Evolutionary conservation across 2,329 filamentous ascomycete genomes (phyloP).

Genomic region (Leptographium flavum): DNA sequence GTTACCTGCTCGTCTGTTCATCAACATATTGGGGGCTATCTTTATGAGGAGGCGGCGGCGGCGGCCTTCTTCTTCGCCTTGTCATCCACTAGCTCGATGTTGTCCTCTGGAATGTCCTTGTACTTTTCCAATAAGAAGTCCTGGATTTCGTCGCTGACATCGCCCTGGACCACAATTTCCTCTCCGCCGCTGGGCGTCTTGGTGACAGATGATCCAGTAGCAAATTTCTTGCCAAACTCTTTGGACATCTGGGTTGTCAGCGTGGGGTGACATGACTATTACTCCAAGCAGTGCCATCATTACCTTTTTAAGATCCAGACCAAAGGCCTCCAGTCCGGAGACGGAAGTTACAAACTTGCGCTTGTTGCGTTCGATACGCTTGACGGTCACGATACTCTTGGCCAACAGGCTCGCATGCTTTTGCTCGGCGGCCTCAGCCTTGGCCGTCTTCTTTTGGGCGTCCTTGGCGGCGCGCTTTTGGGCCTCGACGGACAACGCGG

Average conservation of each 20-base stretch:
- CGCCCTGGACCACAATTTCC: conserved; percentile 95
- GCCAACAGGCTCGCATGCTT: conserved; percentile 74
- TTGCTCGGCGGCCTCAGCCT: conserved; percentile 75
- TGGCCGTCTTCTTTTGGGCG: conserved; percentile 90
- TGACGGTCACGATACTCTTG: conserved; percentile 73
- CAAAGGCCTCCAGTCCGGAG: conserved; percentile 79
- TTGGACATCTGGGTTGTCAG: conserved; percentile 49
- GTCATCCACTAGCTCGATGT: conserved; percentile 88
- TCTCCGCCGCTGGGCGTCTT: conserved; percentile 76
- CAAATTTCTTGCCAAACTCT: conserved; percentile 97
- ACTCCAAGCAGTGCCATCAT: too few species aligned
- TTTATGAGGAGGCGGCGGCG: conserved; percentile 11
- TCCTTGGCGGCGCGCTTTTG: conserved; percentile 94
- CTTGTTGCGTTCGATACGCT: conserved; percentile 96
- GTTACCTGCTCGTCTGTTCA: neutral
- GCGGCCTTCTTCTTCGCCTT: conserved; percentile 72
- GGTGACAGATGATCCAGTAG: conserved; percentile 83
- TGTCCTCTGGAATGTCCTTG: conserved; percentile 81
- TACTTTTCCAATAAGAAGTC: conserved; percentile 86
- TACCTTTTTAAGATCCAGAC: conserved; percentile 87
- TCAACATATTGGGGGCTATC: too few species aligned
- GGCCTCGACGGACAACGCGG: conserved; percentile 74
- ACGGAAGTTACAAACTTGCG: conserved; percentile 92
- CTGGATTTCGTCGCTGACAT: conserved; percentile 86
- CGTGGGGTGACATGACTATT: too few species aligned